Conservation (phyloP, 176 grass and related monocot species). For the Eleusine indica region DNA sequence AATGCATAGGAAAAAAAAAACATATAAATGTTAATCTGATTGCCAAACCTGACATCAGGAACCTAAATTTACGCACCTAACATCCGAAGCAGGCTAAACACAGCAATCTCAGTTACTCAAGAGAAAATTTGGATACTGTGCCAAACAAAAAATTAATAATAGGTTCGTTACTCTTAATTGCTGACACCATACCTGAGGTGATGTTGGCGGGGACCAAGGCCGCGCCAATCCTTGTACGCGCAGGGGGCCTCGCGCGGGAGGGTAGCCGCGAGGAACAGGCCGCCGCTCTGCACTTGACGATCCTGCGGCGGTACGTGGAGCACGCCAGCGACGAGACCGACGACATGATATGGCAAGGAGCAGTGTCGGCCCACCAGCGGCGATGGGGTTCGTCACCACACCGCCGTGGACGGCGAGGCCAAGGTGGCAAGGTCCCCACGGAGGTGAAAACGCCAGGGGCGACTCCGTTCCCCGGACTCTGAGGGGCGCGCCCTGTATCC, state of each 20-base stretch:
- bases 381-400: neutral
- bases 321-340: conserved; percentile 26
- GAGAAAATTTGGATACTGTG: neutral
- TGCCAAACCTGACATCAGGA: too few species aligned
- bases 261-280: conserved; percentile 30
- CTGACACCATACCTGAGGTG: conserved; percentile 33
- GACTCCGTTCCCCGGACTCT: neutral
- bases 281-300: conserved; percentile 29
- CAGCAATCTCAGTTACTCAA: neutral
- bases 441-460: neutral
- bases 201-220: neutral
- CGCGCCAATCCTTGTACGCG: conserved; percentile 34
- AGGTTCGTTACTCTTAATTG: neutral
- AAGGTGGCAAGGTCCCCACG: neutral
- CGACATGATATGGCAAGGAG: neutral
- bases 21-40: neutral
- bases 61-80: neutral
- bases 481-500: neutral
- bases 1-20: neutral
- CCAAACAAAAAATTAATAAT: neutral
- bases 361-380: neutral
- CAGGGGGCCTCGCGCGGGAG: conserved; percentile 25
- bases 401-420: neutral
- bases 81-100: neutral
- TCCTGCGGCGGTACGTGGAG: conserved; percentile 47